phyloP scores from a whole-genome alignment of 192 early-diverging fungal genomes.

The Backusella tuberculispora region DNA sequence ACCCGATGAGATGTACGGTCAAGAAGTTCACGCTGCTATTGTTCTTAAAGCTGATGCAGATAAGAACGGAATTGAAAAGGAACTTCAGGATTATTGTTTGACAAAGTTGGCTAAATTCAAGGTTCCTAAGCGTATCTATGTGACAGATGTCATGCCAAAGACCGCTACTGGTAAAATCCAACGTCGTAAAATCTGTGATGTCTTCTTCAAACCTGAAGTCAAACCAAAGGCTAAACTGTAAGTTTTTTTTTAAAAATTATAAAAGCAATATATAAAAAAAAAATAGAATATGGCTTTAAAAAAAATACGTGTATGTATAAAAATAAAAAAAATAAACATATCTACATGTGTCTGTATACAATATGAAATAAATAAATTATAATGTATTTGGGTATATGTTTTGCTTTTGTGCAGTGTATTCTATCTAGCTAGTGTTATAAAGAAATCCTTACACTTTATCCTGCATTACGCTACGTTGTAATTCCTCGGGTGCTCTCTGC shows the following conservation, averaged over 20 bases:
- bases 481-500: not conserved
- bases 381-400: not conserved
- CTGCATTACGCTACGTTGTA: not conserved
- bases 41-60: constrained; percentile 52
- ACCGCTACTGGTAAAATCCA: constrained; percentile 77
- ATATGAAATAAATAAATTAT: constrained; percentile 16
- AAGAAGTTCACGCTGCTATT: constrained; percentile 80
- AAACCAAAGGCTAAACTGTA: constrained; percentile 24
- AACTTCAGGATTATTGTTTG: constrained; percentile 53
- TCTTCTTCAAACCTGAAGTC: constrained; percentile 31
- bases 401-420: not conserved
- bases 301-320: not conserved
- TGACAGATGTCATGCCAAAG: constrained; percentile 65
- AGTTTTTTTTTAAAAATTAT: constrained; percentile 7
- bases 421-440: not conserved
- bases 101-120: constrained; percentile 71
- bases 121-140: constrained; percentile 71
- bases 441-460: constrained; percentile 1
- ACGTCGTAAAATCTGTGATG: constrained; percentile 29
- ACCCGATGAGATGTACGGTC: constrained; percentile 75
- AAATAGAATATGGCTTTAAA: not conserved
- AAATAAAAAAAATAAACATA: not conserved
- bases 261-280: not conserved
- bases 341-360: not conserved
- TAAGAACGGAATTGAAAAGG: constrained; percentile 43